These are phyloP conservation scores for Leccinum uliginosum DNA, from an alignment of 768 basidiomycete species.

Conservation along the genomic window DNA sequence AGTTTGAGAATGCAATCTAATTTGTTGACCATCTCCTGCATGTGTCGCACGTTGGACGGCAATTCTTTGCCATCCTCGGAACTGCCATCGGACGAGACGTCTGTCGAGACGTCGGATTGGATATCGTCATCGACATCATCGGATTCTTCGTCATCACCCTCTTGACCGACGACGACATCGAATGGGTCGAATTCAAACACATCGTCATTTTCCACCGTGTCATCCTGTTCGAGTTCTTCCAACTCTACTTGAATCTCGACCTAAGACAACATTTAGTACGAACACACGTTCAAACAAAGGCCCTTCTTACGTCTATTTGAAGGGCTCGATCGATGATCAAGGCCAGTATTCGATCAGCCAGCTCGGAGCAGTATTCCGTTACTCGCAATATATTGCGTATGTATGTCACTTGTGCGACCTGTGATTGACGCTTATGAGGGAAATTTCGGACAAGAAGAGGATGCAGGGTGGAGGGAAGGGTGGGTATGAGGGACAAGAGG, in stretches of 20 bases:
- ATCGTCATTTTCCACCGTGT: constrained; percentile 45
- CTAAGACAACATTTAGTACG: constrained; percentile 35
- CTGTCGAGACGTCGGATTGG: constrained; percentile 55
- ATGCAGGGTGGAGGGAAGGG: constrained; percentile 80
- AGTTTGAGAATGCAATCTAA: constrained; percentile 84
- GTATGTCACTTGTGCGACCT: constrained; percentile 77
- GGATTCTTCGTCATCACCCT: constrained; percentile 54
- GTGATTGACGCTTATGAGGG: constrained; percentile 89
- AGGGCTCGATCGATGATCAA: constrained; percentile 92
- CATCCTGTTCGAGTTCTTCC: constrained; percentile 81
- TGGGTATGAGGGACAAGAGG: constrained; percentile 87
- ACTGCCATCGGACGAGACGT: constrained; percentile 69
- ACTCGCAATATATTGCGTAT: constrained; percentile 85
- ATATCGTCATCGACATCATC: constrained; percentile 52
- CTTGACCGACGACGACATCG: constrained; percentile 78
- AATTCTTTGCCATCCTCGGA: constrained; percentile 40
- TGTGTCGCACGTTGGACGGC: constrained; percentile 56
- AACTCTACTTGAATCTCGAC: constrained; percentile 96
- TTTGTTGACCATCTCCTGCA: constrained; percentile 87
- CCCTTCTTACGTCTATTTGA: constrained; percentile 80
- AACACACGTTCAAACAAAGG: not conserved
- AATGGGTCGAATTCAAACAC: constrained; percentile 82
- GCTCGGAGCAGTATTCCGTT: constrained; percentile 82
- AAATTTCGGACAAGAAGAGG: constrained; percentile 83
- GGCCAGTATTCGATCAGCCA: constrained; percentile 77